Conservation (phyloP, 306 rosid species). For the Cicer yamashitae region DNA sequence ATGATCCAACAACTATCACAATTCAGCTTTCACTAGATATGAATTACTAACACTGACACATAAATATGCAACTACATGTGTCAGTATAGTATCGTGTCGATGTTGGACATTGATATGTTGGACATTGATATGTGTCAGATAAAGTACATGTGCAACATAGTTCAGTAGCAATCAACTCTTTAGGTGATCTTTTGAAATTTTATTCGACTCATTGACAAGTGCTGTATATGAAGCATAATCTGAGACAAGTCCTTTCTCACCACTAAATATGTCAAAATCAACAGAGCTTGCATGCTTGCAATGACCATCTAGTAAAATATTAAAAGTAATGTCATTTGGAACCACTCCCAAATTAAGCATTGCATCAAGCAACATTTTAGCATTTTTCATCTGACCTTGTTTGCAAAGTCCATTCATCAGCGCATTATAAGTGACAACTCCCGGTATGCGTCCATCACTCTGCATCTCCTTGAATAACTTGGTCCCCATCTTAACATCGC, state of each 20-base stretch:
- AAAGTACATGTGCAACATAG: not conserved
- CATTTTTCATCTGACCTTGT: conserved; percentile 95
- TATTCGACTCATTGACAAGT: conserved; percentile 59
- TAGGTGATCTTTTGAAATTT: conserved; percentile 51
- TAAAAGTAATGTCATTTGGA: conserved; percentile 87
- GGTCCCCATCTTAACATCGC: conserved; percentile 73
- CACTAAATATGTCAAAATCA: conserved; percentile 53
- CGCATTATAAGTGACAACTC: conserved; percentile 80
- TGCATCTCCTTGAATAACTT: conserved; percentile 84
- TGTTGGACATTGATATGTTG: too few species aligned
- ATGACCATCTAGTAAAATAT: conserved; percentile 88
- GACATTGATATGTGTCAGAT: not conserved
- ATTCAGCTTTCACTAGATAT: not conserved
- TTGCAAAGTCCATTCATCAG: conserved; percentile 89
- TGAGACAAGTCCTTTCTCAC: conserved; percentile 71
- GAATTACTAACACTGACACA: not conserved
- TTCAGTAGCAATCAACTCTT: conserved; percentile 56
- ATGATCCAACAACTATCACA: not conserved
- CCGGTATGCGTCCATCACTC: conserved; percentile 61
- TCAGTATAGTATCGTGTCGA: not conserved
- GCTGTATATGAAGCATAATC: conserved; percentile 77
- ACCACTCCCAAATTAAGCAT: conserved; percentile 82
- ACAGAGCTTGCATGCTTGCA: conserved; percentile 63
- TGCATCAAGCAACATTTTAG: conserved; percentile 77
- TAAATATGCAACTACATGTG: not conserved